Evolutionary conservation across 805 yeast species (phyloP).

Genomic region (Saccharomyces kudriavzevii): DNA sequence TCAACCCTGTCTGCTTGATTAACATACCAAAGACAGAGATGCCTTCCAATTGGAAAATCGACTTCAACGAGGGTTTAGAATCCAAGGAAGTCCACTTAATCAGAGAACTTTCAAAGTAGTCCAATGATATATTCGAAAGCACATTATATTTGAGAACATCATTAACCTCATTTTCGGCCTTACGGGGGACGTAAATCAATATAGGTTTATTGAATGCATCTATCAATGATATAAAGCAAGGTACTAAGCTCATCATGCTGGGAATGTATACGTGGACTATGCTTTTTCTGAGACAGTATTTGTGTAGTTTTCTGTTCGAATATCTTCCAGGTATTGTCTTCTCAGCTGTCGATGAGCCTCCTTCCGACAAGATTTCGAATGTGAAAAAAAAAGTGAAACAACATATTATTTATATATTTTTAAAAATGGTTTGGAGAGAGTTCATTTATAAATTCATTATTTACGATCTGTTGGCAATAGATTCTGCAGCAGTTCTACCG

Average conservation of each 20-base stretch:
- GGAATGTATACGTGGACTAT: neutral
- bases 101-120: constrained; percentile 26
- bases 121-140: constrained; percentile 27
- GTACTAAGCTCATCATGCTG: constrained; percentile 3
- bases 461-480: constrained; percentile 13
- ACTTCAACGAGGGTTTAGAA: constrained; percentile 11
- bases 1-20: constrained; percentile 24
- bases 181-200: constrained; percentile 17
- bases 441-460: neutral
- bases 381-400: neutral
- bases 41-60: constrained; percentile 25
- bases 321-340: neutral
- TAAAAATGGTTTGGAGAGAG: neutral
- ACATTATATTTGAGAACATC: constrained; percentile 24
- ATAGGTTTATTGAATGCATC: constrained; percentile 22
- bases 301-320: neutral
- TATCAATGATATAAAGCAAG: constrained; percentile 21
- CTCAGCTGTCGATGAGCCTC: constrained; percentile 4
- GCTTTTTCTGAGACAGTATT: neutral
- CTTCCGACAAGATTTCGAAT: neutral
- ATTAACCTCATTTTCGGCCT: constrained; percentile 14
- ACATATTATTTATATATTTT: neutral
- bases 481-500: constrained; percentile 44
- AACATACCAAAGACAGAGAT: constrained; percentile 25
- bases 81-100: constrained; percentile 19